A percentile compares a stretch with the other conserved stretches of the same genome.
These are phyloP conservation scores for Candida xyloterini DNA, from an alignment of 805 yeast genomes.

Conservation along the genomic window DNA sequence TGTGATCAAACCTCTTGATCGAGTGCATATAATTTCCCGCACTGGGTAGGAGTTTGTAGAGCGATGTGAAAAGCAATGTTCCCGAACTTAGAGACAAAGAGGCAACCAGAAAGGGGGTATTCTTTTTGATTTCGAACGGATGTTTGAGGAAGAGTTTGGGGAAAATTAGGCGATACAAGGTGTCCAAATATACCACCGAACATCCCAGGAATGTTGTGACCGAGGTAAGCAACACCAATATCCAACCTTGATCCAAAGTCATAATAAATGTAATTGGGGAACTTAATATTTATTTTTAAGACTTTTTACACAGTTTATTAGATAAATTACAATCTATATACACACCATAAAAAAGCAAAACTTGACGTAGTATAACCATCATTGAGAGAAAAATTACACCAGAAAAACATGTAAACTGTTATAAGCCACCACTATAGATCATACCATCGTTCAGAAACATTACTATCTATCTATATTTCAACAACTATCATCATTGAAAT, in stretches of 20 bases:
- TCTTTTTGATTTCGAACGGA: conserved; percentile 54
- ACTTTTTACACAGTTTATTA: too few species aligned
- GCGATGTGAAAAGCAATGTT: conserved; percentile 73
- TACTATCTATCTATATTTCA: conserved; percentile 12
- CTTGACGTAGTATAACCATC: too few species aligned
- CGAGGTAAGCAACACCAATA: conserved; percentile 62
- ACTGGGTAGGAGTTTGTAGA: conserved; percentile 75
- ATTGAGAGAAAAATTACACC: too few species aligned
- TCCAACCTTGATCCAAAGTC: conserved; percentile 55
- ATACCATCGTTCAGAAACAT: conserved; percentile 7
- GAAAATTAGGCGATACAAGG: conserved; percentile 45
- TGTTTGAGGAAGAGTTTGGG: conserved; percentile 37
- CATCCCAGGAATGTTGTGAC: conserved; percentile 72
- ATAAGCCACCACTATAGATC: too few species aligned
- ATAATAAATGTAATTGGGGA: conserved; percentile 1
- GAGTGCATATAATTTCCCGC: conserved; percentile 44
- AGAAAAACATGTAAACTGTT: too few species aligned
- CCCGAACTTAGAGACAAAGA: conserved; percentile 81
- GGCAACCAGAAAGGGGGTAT: conserved; percentile 64
- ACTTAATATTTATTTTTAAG: not conserved
- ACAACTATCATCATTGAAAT: conserved; percentile 12
- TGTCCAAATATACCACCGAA: conserved; percentile 58
- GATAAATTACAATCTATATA: too few species aligned
- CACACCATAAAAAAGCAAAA: too few species aligned
- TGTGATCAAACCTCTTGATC: conserved; percentile 26